Evolutionary conservation across 306 rosid species (phyloP).

Genomic region (Abrus precatorius): DNA sequence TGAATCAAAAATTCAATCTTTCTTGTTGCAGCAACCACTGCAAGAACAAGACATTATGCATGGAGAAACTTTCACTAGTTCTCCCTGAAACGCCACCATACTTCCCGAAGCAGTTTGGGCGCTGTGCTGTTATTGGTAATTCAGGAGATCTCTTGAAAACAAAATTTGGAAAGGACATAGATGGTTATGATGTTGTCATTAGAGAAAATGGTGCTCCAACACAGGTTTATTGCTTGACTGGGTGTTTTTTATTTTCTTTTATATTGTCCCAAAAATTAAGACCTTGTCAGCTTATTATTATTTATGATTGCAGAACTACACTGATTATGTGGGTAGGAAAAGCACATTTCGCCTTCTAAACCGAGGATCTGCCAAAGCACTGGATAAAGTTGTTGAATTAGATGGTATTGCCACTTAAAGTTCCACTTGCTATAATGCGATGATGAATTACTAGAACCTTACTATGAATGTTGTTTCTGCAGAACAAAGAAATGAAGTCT

Average conservation of each 20-base stretch:
- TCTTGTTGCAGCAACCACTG: conserved; percentile 82
- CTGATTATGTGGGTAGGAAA: conserved; percentile 83
- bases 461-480: conserved; percentile 55
- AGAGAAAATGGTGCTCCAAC: conserved; percentile 99
- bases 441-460: conserved; percentile 42
- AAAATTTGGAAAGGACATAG: conserved; percentile 90
- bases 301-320: conserved; percentile 73
- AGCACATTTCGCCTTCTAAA: conserved; percentile 96
- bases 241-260: conserved; percentile 34
- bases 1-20: conserved; percentile 30
- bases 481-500: conserved; percentile 90
- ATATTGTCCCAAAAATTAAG: conserved; percentile 33
- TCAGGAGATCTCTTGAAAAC: conserved; percentile 97
- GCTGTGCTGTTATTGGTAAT: conserved; percentile 98
- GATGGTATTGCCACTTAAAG: conserved; percentile 70
- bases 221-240: conserved; percentile 60
- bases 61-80: conserved; percentile 91
- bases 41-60: conserved; percentile 76
- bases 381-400: conserved; percentile 90
- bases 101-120: conserved; percentile 84
- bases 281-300: conserved; percentile 27
- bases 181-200: conserved; percentile 81
- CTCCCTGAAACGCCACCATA: conserved; percentile 93
- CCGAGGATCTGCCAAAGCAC: conserved; percentile 97
- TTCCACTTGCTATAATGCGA: conserved; percentile 28